Base-by-base conservation (phyloP, 2,329 filamentous ascomycete genomes). In the Hypomyces rosellus region DNA sequence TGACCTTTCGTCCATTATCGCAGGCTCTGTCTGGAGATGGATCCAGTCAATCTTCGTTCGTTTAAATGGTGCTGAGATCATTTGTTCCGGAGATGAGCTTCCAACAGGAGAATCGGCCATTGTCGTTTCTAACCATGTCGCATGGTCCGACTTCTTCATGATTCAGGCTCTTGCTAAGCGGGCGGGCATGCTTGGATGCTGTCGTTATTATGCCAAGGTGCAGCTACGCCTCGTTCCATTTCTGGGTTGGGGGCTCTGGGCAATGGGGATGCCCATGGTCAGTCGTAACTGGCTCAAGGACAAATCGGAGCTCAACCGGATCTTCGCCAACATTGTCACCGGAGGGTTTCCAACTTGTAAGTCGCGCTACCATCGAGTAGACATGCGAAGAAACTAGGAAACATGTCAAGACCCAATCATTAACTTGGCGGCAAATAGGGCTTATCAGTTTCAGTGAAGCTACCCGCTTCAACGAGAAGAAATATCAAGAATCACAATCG, bases 91-190 rank as follows among this genome's bases (percentile, higher is more conserved):
- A 14, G 75, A 80, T 55, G 52, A 58, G 1, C 64, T 83, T 8
- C 78, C 77, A 1, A 49, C 52, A 11, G 70, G 69, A n/a, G 81
- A 85, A 64, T 80, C 75, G 22, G 80, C 79, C 48, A 75, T 85
- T 48, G 76, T 84, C 33, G 66, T 84, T 48, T 69, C 74, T 48
- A 82, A 84, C 61, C 81, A 84, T 64, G 74, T 82, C 37, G 73
- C 71, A 46, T 84, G 80, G 81, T 70, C 73, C 50, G 81, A 84
- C 63, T 83, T 85, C 60, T 85, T 82, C 67, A 75, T 83, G 70
- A 78, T 84, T 55, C 80, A 85, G 64, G 73, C 74, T 36, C 64
- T 82, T 39, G 80, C 80, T 13, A 57, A 74, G 44, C 68, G 68
- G 39, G 65, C 75, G 12, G 73, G 71, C 49, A 85, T 85, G 82